Percentiles rank a stretch among this genome's conserved stretches.
Evolutionary conservation across 2,329 filamentous ascomycete genomes (phyloP).

Genomic region (Fusarium annulatum): DNA sequence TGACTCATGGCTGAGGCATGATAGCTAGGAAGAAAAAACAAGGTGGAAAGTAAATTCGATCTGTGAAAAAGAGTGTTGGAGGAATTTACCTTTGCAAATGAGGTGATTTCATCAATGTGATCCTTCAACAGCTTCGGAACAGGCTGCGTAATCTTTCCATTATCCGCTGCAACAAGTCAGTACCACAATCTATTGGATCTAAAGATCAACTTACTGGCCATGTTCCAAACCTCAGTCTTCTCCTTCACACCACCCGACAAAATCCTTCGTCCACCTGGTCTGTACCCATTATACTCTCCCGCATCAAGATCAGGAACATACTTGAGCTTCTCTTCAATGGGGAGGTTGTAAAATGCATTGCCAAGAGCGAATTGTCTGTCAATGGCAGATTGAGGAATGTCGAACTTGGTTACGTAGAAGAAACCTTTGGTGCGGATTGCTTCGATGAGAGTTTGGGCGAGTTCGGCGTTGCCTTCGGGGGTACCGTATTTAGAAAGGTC

Average conservation of each 20-base stretch:
- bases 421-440: slow-evolving; percentile 50
- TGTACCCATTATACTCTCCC: slow-evolving; percentile 68
- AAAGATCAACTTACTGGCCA: slow-evolving; percentile 46
- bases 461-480: slow-evolving; percentile 44
- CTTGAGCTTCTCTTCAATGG: slow-evolving; percentile 69
- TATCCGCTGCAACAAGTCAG: slow-evolving; percentile 33
- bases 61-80: too few species aligned
- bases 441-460: slow-evolving; percentile 47
- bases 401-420: slow-evolving; percentile 65
- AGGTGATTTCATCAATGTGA: slow-evolving; percentile 23
- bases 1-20: too few species aligned
- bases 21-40: too few species aligned
- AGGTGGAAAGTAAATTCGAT: too few species aligned
- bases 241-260: slow-evolving; percentile 53
- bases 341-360: slow-evolving; percentile 63
- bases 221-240: slow-evolving; percentile 54
- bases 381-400: slow-evolving; percentile 66
- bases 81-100: slow-evolving; percentile 23
- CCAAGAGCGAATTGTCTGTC: slow-evolving; percentile 70
- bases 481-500: slow-evolving; percentile 51
- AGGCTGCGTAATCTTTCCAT: slow-evolving; percentile 47
- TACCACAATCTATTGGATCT: rapidly evolving
- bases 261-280: slow-evolving; percentile 57
- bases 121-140: neutral
- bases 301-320: slow-evolving; percentile 59